phyloP scores from a whole-genome alignment of 1,139 yeast genomes.

The Nematodospora anomalae region DNA sequence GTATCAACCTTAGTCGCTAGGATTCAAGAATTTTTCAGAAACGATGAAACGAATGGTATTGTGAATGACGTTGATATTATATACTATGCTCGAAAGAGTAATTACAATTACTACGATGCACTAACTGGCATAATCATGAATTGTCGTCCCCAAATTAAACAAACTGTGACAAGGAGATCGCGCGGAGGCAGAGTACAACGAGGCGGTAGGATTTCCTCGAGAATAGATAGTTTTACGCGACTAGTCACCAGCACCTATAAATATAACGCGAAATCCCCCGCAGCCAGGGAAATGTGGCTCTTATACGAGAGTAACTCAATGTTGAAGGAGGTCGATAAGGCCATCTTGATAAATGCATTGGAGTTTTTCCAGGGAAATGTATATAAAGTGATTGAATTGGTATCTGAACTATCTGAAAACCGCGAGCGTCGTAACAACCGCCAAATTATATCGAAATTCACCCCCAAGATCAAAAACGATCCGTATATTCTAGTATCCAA shows the following conservation, averaged over 20 bases:
- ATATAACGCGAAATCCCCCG: slow-evolving; percentile 17
- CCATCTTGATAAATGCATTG: slow-evolving; percentile 37
- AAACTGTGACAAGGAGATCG: slow-evolving; percentile 3
- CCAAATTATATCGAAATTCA: not conserved
- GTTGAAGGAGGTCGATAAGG: slow-evolving; percentile 23
- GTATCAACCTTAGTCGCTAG: slow-evolving; percentile 1
- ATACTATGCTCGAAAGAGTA: slow-evolving; percentile 14
- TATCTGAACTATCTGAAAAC: slow-evolving; percentile 9
- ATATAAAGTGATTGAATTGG: slow-evolving; percentile 29
- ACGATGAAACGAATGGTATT: slow-evolving; percentile 1
- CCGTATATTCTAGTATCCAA: not conserved
- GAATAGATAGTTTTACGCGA: not conserved
- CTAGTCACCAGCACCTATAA: slow-evolving; percentile 10
- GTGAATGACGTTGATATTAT: slow-evolving; percentile 10
- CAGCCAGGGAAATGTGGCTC: slow-evolving; percentile 19
- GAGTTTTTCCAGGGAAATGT: slow-evolving; percentile 42
- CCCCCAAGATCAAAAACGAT: not conserved
- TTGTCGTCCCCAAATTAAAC: slow-evolving; percentile 12
- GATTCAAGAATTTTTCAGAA: slow-evolving; percentile 7
- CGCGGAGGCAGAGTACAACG: slow-evolving; percentile 29
- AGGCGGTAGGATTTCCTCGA: slow-evolving; percentile 8
- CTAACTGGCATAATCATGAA: slow-evolving; percentile 30
- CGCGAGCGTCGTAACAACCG: not conserved
- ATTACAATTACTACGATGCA: slow-evolving; percentile 23
- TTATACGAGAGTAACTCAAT: slow-evolving; percentile 23